Evolutionary conservation across 2,329 filamentous ascomycete genomes (phyloP), one percentile per base, ranked within the genome.

Genomic region (Nothophoma quercina): DNA sequence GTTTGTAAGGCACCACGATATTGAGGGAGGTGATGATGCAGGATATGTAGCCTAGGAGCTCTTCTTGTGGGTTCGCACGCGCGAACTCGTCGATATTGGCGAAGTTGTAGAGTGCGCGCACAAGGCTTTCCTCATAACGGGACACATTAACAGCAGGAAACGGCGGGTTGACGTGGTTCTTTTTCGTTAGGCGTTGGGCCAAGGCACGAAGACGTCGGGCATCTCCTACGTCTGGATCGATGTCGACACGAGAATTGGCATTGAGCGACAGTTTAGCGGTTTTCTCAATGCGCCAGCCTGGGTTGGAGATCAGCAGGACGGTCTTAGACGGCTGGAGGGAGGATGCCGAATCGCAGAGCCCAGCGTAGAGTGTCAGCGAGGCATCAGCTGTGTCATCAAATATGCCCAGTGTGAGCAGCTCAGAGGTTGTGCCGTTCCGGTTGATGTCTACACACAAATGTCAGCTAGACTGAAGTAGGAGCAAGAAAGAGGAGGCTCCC

Each of bases 351-450:
- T 69, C 63, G 42, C 79, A 76, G 36, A 81, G 71, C n/a, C 79
- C 75, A 28, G 78, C 78, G 79, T 83, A 87, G 4, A 86, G 70
- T 13, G 78, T 83, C n/a, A 87, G 69, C 2, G 75, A 72, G 4
- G 79, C 79, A 53, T 79, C 78, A 1, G 77, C 78, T 0, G 83
- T 86, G 60, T 86, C 79, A 64, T 88, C 85, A 60, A 85, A 84
- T 8, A 87, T 69, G 4, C 75, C 71, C 4, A 87, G 68, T 36
- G 82, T 81, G 21, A 81, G 63, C 10, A 83, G 72, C 23, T 81
- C 75, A 1, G 75, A 72, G n/a, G 72, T 67, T 3, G 63, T 74
- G 32, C 78, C 75, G 22, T 75, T 77, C 56, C 81, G 83, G 51
- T 77, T 80, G 3, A 76, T 76, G 23, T 85, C 76, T 72, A 61